A percentile compares a stretch with the other conserved stretches of the same genome.
phyloP scores from a whole-genome alignment of 495 filamentous ascomycete species.

The Tuber magnatum region DNA sequence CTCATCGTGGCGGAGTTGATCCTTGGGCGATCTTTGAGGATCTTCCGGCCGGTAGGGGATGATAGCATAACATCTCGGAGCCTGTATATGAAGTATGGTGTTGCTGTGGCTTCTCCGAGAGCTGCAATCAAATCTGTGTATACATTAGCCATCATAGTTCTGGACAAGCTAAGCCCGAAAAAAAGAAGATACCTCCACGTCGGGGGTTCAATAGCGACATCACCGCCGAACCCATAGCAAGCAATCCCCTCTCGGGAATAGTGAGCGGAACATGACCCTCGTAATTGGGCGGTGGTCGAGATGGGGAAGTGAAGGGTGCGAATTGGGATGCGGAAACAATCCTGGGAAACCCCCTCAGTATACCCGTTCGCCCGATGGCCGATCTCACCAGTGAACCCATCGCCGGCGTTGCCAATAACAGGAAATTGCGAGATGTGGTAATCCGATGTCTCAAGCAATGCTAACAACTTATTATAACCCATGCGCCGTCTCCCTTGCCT shows the following conservation, averaged over 20 bases:
- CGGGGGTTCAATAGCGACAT: slow-evolving; percentile 71
- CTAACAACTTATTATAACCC: too few species aligned
- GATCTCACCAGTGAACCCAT: neutral
- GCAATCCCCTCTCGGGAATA: slow-evolving; percentile 60
- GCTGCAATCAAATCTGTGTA: slow-evolving; percentile 78
- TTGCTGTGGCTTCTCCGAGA: slow-evolving; percentile 85
- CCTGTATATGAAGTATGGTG: slow-evolving; percentile 89
- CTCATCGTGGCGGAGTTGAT: slow-evolving; percentile 72
- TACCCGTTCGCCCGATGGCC: neutral
- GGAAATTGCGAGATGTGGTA: neutral
- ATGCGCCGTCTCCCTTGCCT: neutral
- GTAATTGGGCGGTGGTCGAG: slow-evolving; percentile 78
- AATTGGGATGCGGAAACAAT: neutral
- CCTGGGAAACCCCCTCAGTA: neutral
- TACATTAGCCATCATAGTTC: neutral
- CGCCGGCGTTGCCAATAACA: neutral
- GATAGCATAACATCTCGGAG: slow-evolving; percentile 87
- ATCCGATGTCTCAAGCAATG: neutral
- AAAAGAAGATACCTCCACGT: slow-evolving; percentile 54
- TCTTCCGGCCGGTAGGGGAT: slow-evolving; percentile 75
- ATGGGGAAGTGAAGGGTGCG: slow-evolving; percentile 63
- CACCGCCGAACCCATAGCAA: slow-evolving; percentile 77
- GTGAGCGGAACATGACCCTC: slow-evolving; percentile 88
- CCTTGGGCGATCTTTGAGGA: slow-evolving; percentile 81
- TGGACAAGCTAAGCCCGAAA: neutral